Evolutionary conservation across 495 filamentous ascomycete genomes (phyloP), one percentile per base, ranked within the genome.

Genomic region (Letharia columbiana): DNA sequence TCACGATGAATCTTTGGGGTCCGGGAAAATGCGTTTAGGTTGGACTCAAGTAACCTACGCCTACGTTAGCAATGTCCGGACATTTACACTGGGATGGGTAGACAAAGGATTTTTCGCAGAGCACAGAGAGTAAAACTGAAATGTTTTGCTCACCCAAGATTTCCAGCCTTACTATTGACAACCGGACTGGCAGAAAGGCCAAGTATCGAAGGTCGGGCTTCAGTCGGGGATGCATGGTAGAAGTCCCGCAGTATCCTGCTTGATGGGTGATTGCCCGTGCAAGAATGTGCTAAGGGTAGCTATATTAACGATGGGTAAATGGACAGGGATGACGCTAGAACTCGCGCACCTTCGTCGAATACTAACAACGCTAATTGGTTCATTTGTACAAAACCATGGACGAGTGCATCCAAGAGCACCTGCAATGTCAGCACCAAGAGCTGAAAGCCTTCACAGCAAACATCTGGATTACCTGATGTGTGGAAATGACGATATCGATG

Each of bases 121-220:
- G 54, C 57, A 8, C 15, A 58, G 50, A 66, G 23, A 60, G 9
- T 31, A 60, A 41, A 44, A 44, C 28, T n/a, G 52, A 35, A 56
- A 3, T 33, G 12, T 33, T 35, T 35, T 13, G 59, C 66, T 59
- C 61, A 78, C 75, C 78, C 73, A 20, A 92, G 74, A 45, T 78
- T 80, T 0, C 72, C 68, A 9, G 79, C 49, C 37, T 63, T 68
- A 35, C 41, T 57, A 31, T 67, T 82, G 65, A 89, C 83, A 13
- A 92, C 79, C 0, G 93, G 93, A 70, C 90, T 95, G 0, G 93
- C 93, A 28, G 90, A 91, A 4, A 98, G 81, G 8, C 92, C 93
- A 12, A 97, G 77, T 62, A 97, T 91, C 17, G 78, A 76, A 0
- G 94, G 93, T 12, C 78, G 72, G 2, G 69, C 70, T 20, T 72